Conservation (phyloP, 2,329 filamentous ascomycete species). For the Colletotrichum destructivum region DNA sequence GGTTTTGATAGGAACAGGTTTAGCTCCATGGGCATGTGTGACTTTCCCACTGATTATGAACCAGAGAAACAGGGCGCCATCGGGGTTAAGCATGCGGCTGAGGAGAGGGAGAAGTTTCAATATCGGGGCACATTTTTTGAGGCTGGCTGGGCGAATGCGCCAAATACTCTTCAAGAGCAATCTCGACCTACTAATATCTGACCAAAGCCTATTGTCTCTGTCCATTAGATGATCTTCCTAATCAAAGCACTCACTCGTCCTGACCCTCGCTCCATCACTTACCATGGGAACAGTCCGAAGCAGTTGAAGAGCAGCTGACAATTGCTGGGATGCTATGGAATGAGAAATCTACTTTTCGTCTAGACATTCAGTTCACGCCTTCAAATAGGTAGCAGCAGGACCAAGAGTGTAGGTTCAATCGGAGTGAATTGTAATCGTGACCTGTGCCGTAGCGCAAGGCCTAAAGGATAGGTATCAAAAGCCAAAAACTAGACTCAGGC, state of each 20-base stretch:
- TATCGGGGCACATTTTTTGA: too few relatives aligned
- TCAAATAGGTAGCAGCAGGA: neutral
- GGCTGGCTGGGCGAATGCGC: neutral
- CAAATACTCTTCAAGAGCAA: neutral
- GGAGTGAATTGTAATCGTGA: conserved; percentile 19
- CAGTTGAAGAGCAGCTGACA: too few relatives aligned
- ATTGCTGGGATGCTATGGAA: too few relatives aligned
- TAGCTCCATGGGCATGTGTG: neutral
- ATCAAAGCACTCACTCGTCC: too few relatives aligned
- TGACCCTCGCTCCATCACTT: too few relatives aligned
- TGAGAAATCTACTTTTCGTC: neutral
- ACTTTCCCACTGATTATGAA: too few relatives aligned
- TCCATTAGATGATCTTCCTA: too few relatives aligned
- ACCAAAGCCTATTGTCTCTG: too few relatives aligned
- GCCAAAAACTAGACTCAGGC: conserved; percentile 15
- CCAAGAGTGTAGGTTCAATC: neutral
- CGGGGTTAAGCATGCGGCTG: conserved; percentile 3
- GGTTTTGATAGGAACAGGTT: conserved; percentile 16
- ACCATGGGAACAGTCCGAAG: too few relatives aligned
- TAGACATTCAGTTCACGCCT: too few relatives aligned
- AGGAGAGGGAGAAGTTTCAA: neutral
- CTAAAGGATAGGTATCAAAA: conserved; percentile 40
- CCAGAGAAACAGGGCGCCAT: neutral
- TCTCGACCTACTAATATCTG: too few relatives aligned
- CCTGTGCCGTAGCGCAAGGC: conserved; percentile 19